Evolutionary conservation across 2,329 filamentous ascomycete genomes (phyloP).

Genomic region (Neonectria ditissima): DNA sequence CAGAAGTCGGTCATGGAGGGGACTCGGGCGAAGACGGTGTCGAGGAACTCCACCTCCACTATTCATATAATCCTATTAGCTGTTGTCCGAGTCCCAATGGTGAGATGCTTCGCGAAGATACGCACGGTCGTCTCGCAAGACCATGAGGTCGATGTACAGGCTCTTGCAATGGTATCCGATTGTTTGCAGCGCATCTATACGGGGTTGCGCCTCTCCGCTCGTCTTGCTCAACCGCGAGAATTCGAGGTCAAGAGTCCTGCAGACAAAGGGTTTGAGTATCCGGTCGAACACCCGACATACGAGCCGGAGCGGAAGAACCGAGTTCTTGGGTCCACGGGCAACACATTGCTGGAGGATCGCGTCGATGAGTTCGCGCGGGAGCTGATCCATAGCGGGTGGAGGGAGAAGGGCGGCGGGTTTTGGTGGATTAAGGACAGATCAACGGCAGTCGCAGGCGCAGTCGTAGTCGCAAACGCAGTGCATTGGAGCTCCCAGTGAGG

Average conservation of each 20-base stretch:
- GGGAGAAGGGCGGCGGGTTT: conserved; percentile 7
- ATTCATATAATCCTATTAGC: conserved; percentile 30
- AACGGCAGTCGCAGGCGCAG: conserved; percentile 20
- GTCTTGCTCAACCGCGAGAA: conserved; percentile 60
- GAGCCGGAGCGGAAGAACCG: conserved; percentile 58
- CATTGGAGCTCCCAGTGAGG: conserved; percentile 22
- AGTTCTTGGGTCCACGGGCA: conserved; percentile 57
- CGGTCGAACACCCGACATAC: conserved; percentile 63
- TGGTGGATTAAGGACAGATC: conserved; percentile 19
- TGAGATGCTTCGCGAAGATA: not conserved
- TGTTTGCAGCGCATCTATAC: conserved; percentile 57
- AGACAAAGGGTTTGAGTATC: conserved; percentile 58
- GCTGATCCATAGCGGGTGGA: conserved; percentile 54
- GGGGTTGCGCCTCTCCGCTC: conserved; percentile 48
- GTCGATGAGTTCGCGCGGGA: conserved; percentile 62
- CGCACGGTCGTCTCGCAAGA: conserved; percentile 64
- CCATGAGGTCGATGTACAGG: conserved; percentile 64
- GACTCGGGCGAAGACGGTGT: conserved; percentile 58
- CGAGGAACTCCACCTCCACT: conserved; percentile 64
- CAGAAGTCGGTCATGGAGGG: conserved; percentile 60
- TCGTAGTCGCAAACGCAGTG: conserved; percentile 20
- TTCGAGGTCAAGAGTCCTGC: conserved; percentile 62
- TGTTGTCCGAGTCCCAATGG: not conserved
- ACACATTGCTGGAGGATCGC: conserved; percentile 59
- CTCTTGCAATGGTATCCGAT: conserved; percentile 62